Evolutionary conservation across 345 rosid genomes (phyloP), one percentile per base, ranked within the genome.

Genomic region (Adansonia digitata): DNA sequence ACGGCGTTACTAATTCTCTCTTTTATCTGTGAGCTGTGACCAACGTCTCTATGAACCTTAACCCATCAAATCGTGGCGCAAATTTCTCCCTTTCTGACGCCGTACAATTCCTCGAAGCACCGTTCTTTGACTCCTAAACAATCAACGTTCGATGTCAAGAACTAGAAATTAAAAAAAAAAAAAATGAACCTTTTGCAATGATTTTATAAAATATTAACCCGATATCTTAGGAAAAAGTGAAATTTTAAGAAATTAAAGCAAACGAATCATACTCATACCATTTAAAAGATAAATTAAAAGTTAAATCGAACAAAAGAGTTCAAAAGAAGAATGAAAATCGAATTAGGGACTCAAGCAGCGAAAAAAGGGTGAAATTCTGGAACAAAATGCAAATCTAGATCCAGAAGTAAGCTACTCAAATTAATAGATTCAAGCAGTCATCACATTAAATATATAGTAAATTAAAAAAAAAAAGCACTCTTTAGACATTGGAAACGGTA

Each of bases 1-100:
- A 35, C 60, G 65, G 75, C 48, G 31, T 73, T 73, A 26, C 40
- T 46, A 20, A 43, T 2, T 71, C 15, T 10, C 4, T 4, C 49
- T 65, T 64, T 26, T 75, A 89, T 77, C 91, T 82, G 76, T 89
- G 91, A 14, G 91, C 91, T 15, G 94, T 89, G 10, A 89, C 78
- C 71, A 89, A 79, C 11, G 91, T 88, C 80, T 89, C 94, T 13
- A 89, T 88, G 81, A 89, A 89, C 82, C 86, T 82, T 70, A 89
- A 73, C 13, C 94, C 91, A 59, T 89, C 94, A 48, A 89, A 87
- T 48, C 86, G 83, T 29, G 89, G 88, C 31, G 84, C 81, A 51
- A 86, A 89, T 76, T 80, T 82, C 76, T 77, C 82, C 80, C 72
- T 77, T 10, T 76, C 79, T 2, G 84, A 65, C 68, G 68, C 63